A percentile compares a stretch with the other conserved stretches of the same genome.
Conservation (phyloP, 2,329 filamentous ascomycete genomes). For the Venturia oleaginea region DNA sequence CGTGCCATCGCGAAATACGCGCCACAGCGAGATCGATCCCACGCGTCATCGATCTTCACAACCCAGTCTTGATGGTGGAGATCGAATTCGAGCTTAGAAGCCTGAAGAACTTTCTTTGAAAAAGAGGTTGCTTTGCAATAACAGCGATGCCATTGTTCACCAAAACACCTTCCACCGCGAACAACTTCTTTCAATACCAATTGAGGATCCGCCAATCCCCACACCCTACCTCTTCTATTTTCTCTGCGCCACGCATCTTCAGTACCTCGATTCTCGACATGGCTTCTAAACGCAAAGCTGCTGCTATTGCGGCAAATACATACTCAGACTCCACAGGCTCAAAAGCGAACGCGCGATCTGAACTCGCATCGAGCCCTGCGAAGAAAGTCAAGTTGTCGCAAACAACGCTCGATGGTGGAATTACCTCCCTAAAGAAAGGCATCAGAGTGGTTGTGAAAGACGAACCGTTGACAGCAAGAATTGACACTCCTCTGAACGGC, state of each 20-base stretch:
- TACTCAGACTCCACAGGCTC: constrained; percentile 27
- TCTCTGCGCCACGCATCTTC: background rate
- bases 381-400: constrained; percentile 19
- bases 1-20: background rate
- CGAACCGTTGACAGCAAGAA: background rate
- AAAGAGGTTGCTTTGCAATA: background rate
- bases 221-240: background rate
- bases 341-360: constrained; percentile 30
- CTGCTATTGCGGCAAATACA: constrained; percentile 17
- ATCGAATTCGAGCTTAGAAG: no score
- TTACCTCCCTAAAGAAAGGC: background rate
- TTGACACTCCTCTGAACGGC: background rate
- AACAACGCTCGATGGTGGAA: background rate
- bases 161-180: background rate
- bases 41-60: constrained; percentile 1
- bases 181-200: background rate
- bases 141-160: background rate
- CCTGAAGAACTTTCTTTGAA: no score
- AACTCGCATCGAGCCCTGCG: constrained; percentile 21
- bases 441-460: background rate
- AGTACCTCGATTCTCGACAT: constrained; percentile 17
- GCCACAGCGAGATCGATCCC: background rate
- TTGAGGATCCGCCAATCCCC: background rate
- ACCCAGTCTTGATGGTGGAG: background rate
- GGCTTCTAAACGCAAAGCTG: constrained; percentile 26